A percentile compares a stretch with the other conserved stretches of the same genome.
phyloP scores from a whole-genome alignment of 768 basidiomycete species.

The Naganishia onofrii region DNA sequence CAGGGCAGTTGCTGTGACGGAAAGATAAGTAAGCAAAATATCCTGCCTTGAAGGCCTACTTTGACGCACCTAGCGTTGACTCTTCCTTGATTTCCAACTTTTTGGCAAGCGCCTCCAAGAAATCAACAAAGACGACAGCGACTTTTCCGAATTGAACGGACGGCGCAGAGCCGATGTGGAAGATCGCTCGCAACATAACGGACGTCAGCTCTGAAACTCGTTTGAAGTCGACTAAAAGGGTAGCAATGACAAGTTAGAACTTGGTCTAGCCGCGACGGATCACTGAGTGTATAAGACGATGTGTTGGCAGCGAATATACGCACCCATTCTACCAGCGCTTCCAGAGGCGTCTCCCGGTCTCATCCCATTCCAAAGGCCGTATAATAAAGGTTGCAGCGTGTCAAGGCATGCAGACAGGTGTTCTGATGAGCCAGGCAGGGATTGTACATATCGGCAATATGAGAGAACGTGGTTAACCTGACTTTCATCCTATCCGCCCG shows the following conservation, averaged over 20 bases:
- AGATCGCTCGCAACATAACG: slow-evolving; percentile 37
- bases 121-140: slow-evolving; percentile 29
- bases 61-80: slow-evolving; percentile 23
- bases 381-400: slow-evolving; percentile 34
- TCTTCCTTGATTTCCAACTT: slow-evolving; percentile 33
- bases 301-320: background rate
- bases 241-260: background rate
- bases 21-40: background rate
- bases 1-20: slow-evolving; percentile 41
- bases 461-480: slow-evolving; percentile 48
- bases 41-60: background rate
- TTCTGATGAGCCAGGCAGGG: slow-evolving; percentile 35
- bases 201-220: slow-evolving; percentile 36
- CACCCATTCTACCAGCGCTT: slow-evolving; percentile 33
- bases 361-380: slow-evolving; percentile 36
- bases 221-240: slow-evolving; percentile 21
- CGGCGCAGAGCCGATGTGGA: slow-evolving; percentile 38
- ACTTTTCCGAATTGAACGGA: slow-evolving; percentile 31
- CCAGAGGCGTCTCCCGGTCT: slow-evolving; percentile 27
- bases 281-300: background rate
- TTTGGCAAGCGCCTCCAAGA: slow-evolving; percentile 30
- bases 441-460: slow-evolving; percentile 45
- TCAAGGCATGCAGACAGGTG: slow-evolving; percentile 34
- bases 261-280: background rate
- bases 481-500: slow-evolving; percentile 37